These are phyloP conservation scores for Schizothecium vesticola DNA, from an alignment of 495 filamentous ascomycete genomes.

Conservation along the genomic window DNA sequence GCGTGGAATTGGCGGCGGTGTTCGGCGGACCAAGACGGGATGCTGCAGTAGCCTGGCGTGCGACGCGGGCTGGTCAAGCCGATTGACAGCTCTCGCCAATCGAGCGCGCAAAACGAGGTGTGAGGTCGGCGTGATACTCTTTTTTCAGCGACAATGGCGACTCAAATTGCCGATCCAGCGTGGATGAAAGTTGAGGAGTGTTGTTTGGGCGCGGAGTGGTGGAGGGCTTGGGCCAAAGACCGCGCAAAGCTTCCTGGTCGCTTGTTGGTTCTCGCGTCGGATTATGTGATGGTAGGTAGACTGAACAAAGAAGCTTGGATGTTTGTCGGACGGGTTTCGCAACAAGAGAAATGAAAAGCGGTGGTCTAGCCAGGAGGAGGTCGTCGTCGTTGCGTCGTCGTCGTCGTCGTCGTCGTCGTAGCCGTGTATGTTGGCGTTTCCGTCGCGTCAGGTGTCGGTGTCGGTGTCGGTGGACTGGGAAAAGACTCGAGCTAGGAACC, in stretches of 20 bases:
- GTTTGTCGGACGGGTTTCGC: not conserved
- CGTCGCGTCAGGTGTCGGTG: not conserved
- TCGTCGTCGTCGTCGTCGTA: not conserved
- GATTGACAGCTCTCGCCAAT: not conserved
- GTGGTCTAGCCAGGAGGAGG: constrained; percentile 9
- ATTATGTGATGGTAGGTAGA: not conserved
- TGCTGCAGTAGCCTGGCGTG: not conserved
- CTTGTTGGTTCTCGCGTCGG: not conserved
- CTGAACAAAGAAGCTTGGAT: not conserved
- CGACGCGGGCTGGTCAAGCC: not conserved
- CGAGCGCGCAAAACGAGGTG: not conserved
- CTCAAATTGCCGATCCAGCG: not conserved
- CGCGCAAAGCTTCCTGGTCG: not conserved
- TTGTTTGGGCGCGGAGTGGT: too few species aligned
- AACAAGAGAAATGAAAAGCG: constrained; percentile 9
- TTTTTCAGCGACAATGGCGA: not conserved
- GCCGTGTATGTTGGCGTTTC: constrained; percentile 9
- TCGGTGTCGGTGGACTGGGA: constrained; percentile 5
- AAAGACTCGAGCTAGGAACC: constrained; percentile 17
- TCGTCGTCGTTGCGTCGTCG: not conserved
- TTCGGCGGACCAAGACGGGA: constrained; percentile 1
- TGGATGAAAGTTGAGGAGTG: not conserved
- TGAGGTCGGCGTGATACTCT: not conserved
- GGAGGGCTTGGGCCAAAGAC: not conserved
- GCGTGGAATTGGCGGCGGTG: not conserved